Conservation (phyloP, 371 early-diverging fungal genomes). For the Vairimorpha necatrix region DNA sequence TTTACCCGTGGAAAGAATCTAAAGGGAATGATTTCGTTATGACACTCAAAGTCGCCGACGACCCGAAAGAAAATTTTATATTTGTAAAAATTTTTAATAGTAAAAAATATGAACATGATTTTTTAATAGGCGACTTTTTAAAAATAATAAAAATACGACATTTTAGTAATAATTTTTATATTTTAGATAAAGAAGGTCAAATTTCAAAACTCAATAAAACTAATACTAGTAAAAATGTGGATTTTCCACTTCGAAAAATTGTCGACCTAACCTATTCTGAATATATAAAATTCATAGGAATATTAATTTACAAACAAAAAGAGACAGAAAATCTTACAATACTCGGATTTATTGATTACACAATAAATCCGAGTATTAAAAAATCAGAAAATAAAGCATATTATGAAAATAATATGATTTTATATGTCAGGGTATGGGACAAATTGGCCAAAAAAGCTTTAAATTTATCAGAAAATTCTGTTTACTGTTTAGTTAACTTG, state of each 20-base stretch:
- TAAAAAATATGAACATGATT: background rate
- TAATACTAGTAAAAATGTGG: background rate
- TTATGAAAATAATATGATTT: constrained; percentile 24
- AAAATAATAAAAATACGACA: background rate
- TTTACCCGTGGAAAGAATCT: background rate
- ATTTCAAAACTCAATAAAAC: background rate
- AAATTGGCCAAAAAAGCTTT: constrained; percentile 3
- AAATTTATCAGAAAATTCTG: background rate
- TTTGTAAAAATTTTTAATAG: constrained; percentile 31
- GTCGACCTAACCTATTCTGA: constrained; percentile 2
- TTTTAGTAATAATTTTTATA: background rate
- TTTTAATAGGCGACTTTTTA: background rate
- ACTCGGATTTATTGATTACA: constrained; percentile 26
- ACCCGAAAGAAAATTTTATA: background rate
- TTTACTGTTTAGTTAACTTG: constrained; percentile 20
- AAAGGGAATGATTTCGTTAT: constrained; percentile 28
- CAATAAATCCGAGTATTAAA: background rate
- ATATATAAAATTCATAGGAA: constrained; percentile 23
- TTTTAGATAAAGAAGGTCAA: background rate
- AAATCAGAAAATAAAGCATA: background rate
- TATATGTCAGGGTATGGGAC: constrained; percentile 36
- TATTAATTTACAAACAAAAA: constrained; percentile 20
- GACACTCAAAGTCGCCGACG: constrained; percentile 30
- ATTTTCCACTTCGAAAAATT: constrained; percentile 6
- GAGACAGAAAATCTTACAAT: constrained; percentile 21